A percentile compares a stretch with the other conserved stretches of the same genome.
phyloP scores from a whole-genome alignment of 306 rosid species.

The Cicer chorassanicum region DNA sequence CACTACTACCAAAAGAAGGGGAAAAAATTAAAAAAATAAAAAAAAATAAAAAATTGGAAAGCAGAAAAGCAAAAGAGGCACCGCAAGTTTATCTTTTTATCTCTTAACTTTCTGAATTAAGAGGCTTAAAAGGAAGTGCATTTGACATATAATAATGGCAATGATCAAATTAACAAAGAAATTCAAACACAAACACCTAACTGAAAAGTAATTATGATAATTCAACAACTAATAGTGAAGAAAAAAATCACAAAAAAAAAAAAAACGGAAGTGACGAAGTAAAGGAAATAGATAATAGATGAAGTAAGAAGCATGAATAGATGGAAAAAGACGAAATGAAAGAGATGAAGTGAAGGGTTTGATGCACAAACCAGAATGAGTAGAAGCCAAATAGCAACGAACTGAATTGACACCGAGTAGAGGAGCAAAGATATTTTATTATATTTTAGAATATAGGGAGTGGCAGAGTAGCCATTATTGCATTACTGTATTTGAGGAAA shows the following conservation, averaged over 20 bases:
- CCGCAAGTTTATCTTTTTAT: not conserved
- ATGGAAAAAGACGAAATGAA: not conserved
- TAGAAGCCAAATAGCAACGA: slow-evolving; percentile 22
- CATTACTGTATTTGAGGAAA: too few species aligned
- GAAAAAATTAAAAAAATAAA: not conserved
- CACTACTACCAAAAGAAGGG: not conserved
- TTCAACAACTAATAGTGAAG: slow-evolving; percentile 26
- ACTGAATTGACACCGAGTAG: not conserved
- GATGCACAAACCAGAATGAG: slow-evolving; percentile 51
- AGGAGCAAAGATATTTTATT: not conserved
- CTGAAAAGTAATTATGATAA: not conserved
- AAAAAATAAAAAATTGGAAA: not conserved
- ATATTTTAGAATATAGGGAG: not conserved
- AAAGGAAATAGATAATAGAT: not conserved
- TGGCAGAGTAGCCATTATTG: not conserved
- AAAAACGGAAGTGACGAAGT: not conserved
- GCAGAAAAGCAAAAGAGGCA: slow-evolving; percentile 27
- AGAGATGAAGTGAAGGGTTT: slow-evolving; percentile 18
- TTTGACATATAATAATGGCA: slow-evolving; percentile 8
- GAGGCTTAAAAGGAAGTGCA: slow-evolving; percentile 20
- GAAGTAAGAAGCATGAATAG: not conserved
- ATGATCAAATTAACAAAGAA: not conserved
- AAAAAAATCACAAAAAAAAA: slow-evolving; percentile 10
- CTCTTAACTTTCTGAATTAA: not conserved
- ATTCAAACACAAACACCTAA: slow-evolving; percentile 2